Percentiles rank a stretch among this genome's conserved stretches.
These are phyloP conservation scores for Opeltia flavorubescens DNA, from an alignment of 495 filamentous ascomycete genomes.

Conservation along the genomic window DNA sequence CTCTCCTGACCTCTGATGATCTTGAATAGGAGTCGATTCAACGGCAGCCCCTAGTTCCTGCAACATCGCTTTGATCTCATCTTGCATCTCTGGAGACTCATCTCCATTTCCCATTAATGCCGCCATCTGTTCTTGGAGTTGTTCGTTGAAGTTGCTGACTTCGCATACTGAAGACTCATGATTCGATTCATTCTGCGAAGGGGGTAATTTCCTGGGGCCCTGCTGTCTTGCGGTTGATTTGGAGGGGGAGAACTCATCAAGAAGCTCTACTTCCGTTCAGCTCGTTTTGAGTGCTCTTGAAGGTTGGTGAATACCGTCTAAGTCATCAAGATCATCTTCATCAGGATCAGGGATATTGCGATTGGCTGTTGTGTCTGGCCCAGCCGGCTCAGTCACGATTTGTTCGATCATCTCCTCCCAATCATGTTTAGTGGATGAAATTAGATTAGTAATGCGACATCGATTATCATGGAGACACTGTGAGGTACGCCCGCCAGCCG, in stretches of 20 bases:
- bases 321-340: constrained; percentile 79
- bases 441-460: no score
- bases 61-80: constrained; percentile 75
- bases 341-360: constrained; percentile 58
- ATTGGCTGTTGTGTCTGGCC: not conserved
- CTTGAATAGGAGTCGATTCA: constrained; percentile 13
- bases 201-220: constrained; percentile 9
- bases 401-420: no score
- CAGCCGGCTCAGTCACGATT: not conserved
- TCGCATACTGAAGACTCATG: constrained; percentile 1
- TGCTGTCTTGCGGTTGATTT: constrained; percentile 17
- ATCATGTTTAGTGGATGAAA: no score
- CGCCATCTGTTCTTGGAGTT: constrained; percentile 72
- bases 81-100: constrained; percentile 62
- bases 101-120: constrained; percentile 55
- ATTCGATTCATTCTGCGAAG: constrained; percentile 35
- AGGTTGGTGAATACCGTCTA: constrained; percentile 50
- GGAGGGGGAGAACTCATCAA: constrained; percentile 68
- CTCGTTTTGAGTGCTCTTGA: no score
- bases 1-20: constrained; percentile 7
- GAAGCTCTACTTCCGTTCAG: no score
- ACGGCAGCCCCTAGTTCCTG: constrained; percentile 50
- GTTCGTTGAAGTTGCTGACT: constrained; percentile 58
- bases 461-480: no score
- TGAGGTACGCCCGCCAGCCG: no score